phyloP scores from a whole-genome alignment of 2,329 filamentous ascomycete species.

The Trichoderma asperellum region DNA sequence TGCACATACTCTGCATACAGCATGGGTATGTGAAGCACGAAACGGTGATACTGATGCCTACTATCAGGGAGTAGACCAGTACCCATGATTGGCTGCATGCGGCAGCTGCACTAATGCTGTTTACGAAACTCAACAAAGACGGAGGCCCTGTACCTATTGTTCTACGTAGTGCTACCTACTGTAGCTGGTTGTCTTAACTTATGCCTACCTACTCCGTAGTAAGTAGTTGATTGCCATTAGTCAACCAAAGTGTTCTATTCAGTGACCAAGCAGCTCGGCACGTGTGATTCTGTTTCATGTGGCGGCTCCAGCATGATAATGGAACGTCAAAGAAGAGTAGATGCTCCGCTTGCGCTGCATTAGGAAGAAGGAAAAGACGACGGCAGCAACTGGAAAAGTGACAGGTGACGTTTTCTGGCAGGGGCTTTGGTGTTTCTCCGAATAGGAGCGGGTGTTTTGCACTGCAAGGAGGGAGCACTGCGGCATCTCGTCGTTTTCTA shows the following conservation, averaged over 20 bases:
- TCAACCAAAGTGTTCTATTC: not conserved
- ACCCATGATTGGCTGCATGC: not conserved
- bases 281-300: not conserved
- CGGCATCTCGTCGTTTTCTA: not conserved
- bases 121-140: not conserved
- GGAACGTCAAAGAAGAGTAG: conserved; percentile 15
- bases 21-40: not conserved
- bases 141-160: too few relatives aligned
- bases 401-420: not conserved
- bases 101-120: not conserved
- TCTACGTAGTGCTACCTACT: too few relatives aligned
- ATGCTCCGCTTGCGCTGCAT: not conserved
- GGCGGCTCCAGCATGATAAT: not conserved
- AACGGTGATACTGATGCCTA: not conserved
- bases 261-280: not conserved
- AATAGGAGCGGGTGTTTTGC: not conserved
- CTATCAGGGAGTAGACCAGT: not conserved
- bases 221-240: not conserved
- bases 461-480: not conserved
- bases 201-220: too few relatives aligned
- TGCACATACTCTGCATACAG: not conserved
- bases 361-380: not conserved
- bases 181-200: not conserved
- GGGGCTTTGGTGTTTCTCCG: not conserved
- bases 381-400: not conserved